Evolutionary conservation across 208 protist species (phyloP).

Genomic region (Trypanosomatidae sp.): DNA sequence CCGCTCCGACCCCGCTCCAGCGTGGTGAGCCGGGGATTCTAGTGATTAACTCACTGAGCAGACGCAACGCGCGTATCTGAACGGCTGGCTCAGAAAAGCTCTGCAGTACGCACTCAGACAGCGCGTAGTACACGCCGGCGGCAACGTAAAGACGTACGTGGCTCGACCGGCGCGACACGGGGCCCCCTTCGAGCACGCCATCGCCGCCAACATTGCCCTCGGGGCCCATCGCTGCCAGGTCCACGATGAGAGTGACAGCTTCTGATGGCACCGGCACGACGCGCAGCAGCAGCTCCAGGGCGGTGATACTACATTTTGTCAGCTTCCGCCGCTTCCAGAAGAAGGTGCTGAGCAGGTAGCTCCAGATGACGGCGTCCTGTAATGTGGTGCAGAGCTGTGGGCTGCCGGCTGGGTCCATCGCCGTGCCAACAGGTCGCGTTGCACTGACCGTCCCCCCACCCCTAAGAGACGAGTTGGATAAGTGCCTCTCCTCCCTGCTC

Average conservation of each 20-base stretch:
- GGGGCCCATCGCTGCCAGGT: conserved; percentile 14
- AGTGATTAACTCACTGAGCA: conserved; percentile 37
- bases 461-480: conserved; percentile 8
- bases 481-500: neutral
- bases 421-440: neutral
- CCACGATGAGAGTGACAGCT: conserved; percentile 34
- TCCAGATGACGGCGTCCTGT: conserved; percentile 29
- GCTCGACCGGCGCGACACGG: conserved; percentile 12
- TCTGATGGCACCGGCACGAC: conserved; percentile 23
- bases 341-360: conserved; percentile 48
- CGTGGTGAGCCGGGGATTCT: neutral
- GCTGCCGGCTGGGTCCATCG: neutral
- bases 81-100: conserved; percentile 32
- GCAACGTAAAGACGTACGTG: conserved; percentile 9
- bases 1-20: neutral
- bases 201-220: neutral
- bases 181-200: neutral
- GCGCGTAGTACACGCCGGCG: conserved; percentile 32
- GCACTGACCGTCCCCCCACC: neutral
- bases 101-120: conserved; percentile 41
- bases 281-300: conserved; percentile 48
- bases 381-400: conserved; percentile 6
- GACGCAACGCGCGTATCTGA: conserved; percentile 42
- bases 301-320: conserved; percentile 32
- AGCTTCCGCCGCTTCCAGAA: conserved; percentile 61